These are phyloP conservation scores for Acanthamoeba castellanii DNA, from an alignment of 208 protist species.

Conservation along the genomic window DNA sequence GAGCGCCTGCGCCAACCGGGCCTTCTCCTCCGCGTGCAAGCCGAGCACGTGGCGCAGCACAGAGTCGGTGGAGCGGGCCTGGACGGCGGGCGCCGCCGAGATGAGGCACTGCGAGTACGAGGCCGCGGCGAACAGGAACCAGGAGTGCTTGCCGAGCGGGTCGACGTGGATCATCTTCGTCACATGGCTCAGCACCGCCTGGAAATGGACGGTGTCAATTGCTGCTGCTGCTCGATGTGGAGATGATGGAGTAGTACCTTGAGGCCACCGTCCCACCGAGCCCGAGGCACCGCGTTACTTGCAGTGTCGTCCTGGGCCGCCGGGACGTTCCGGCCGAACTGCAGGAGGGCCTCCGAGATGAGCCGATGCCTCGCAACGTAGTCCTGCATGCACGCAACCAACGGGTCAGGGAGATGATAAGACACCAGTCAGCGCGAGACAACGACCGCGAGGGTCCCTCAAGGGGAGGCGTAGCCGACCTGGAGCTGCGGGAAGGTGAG, in stretches of 20 bases:
- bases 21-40: not conserved
- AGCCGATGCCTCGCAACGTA: not conserved
- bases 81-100: not conserved
- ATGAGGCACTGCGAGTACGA: not conserved
- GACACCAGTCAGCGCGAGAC: too few species aligned
- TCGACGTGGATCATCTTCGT: conserved; percentile 17
- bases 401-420: not conserved
- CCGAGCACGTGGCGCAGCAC: conserved; percentile 37
- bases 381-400: not conserved
- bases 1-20: not conserved
- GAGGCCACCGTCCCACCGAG: conserved; percentile 18
- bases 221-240: too few species aligned
- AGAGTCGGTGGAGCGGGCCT: not conserved
- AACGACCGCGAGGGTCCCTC: too few species aligned
- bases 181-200: not conserved
- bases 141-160: conserved; percentile 16
- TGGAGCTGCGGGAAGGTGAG: conserved; percentile 26
- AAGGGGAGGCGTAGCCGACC: not conserved
- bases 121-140: conserved; percentile 27
- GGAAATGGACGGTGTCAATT: not conserved
- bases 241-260: not conserved
- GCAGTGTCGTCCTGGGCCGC: not conserved
- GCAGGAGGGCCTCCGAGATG: not conserved
- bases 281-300: not conserved
- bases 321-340: conserved; percentile 10